Evolutionary conservation across 2,329 filamentous ascomycete genomes (phyloP), one percentile per base, ranked within the genome.

Genomic region (Hypoxylon sp.): DNA sequence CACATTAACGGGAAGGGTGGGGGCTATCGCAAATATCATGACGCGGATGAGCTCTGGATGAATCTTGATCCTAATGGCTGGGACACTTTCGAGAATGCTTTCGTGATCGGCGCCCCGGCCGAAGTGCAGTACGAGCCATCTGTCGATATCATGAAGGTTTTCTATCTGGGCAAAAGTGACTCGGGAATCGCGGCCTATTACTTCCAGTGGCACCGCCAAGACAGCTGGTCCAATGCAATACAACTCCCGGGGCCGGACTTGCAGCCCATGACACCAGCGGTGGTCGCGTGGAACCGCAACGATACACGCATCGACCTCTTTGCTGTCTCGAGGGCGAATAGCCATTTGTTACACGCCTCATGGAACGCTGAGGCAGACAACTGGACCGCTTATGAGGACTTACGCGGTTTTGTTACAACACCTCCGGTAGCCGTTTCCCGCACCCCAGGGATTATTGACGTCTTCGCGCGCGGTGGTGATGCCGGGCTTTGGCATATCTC

Each of bases 341-440:
- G 56, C 14, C 62, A 65, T 28, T 10, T 60, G 21, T 34, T 65
- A 25, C 56, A 60, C 19, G 56, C 62, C 2, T 56, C 62, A 7
- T 65, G 57, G 56, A 43, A 56, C 32, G 10, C 56, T n/a, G 56
- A 56, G 23, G 43, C 34, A 7, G 45, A 49, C 11, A 28, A 51
- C 9, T 65, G 56, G 62, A 28, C 62, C n/a, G 45, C 34, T 4
- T 65, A 56, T n/a, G 51, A 65, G 21, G 62, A 65, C 17, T 51
- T 65, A 43, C 62, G 25, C 6, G 62, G 62, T 19, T 65, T 43
- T 25, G 45, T 56, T 9, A 65, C 57, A 13, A 38, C 57, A 3
- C 57, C 57, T 19, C 62, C 62, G 9, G 57, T 60, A 2, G 62
- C 50, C 1, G 50, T 65, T 9, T 65, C 56, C 25, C 57, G 62